These are phyloP conservation scores for Fusarium hainanense DNA, from an alignment of 2,329 filamentous ascomycete genomes.

Conservation along the genomic window DNA sequence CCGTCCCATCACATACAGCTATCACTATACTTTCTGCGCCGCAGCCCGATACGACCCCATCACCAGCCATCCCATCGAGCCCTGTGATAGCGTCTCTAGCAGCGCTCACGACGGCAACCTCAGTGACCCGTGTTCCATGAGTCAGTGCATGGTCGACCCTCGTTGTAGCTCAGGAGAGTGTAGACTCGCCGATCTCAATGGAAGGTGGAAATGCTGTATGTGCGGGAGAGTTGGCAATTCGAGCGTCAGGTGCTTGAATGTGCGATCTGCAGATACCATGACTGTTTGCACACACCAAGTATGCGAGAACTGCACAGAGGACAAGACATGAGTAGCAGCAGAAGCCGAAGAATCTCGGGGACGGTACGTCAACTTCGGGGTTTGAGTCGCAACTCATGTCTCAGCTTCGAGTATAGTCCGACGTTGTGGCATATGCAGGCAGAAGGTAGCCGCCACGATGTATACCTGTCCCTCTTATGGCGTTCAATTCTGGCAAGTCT, in stretches of 20 bases:
- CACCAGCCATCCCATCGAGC: constrained; percentile 42
- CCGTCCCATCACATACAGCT: constrained; percentile 54
- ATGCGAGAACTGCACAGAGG: constrained; percentile 56
- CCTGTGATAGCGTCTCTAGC: constrained; percentile 34
- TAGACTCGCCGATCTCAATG: constrained; percentile 60
- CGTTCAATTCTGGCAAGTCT: constrained; percentile 18
- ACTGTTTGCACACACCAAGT: constrained; percentile 62
- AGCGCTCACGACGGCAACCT: constrained; percentile 46
- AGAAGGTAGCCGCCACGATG: constrained; percentile 14
- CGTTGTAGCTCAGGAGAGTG: constrained; percentile 62
- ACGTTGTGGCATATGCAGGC: constrained; percentile 21
- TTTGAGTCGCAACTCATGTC: constrained; percentile 17
- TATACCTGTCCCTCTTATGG: constrained; percentile 6
- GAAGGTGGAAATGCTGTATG: constrained; percentile 62
- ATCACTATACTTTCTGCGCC: constrained; percentile 59
- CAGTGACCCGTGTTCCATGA: constrained; percentile 58
- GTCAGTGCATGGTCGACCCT: constrained; percentile 58
- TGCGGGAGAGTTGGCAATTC: constrained; percentile 60
- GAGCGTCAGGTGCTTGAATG: constrained; percentile 59
- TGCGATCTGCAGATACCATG: constrained; percentile 59
- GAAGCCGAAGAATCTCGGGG: constrained; percentile 33
- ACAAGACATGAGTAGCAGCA: constrained; percentile 9
- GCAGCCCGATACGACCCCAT: constrained; percentile 49
- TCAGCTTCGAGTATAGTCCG: constrained; percentile 25
- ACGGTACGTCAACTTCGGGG: constrained; percentile 3